phyloP scores from a whole-genome alignment of 257 asterid species.

The Solanum piurae region DNA sequence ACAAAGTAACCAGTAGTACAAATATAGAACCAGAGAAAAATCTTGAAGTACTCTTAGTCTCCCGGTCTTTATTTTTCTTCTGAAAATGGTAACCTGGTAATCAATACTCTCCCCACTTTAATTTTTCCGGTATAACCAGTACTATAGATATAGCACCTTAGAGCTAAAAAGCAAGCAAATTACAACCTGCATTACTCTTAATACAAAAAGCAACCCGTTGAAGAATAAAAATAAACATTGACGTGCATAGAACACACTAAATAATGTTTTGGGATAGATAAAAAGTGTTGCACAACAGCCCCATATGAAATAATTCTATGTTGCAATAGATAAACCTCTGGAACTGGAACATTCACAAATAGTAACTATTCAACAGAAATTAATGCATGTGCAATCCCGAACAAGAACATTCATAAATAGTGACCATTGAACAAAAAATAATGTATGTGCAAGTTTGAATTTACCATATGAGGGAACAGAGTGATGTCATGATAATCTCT shows the following conservation, averaged over 20 bases:
- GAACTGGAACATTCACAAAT: background rate
- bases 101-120: background rate
- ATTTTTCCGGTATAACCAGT: background rate
- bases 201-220: constrained; percentile 3
- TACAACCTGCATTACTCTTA: constrained; percentile 47
- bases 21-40: background rate
- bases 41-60: background rate
- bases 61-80: background rate
- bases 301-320: background rate
- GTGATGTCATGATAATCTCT: constrained; percentile 80
- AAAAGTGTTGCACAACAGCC: background rate
- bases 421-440: background rate
- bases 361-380: background rate
- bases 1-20: background rate
- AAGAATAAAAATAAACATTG: background rate
- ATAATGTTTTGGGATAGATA: background rate
- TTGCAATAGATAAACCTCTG: background rate
- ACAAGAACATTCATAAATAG: background rate
- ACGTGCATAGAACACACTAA: background rate
- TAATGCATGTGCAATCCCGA: background rate
- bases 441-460: background rate
- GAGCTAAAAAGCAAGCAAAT: background rate
- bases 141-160: background rate
- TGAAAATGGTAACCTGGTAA: background rate
- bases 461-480: constrained; percentile 80